These are phyloP conservation scores for Spizellomyces punctatus DNA, from an alignment of 192 early-diverging fungal genomes.

Conservation along the genomic window DNA sequence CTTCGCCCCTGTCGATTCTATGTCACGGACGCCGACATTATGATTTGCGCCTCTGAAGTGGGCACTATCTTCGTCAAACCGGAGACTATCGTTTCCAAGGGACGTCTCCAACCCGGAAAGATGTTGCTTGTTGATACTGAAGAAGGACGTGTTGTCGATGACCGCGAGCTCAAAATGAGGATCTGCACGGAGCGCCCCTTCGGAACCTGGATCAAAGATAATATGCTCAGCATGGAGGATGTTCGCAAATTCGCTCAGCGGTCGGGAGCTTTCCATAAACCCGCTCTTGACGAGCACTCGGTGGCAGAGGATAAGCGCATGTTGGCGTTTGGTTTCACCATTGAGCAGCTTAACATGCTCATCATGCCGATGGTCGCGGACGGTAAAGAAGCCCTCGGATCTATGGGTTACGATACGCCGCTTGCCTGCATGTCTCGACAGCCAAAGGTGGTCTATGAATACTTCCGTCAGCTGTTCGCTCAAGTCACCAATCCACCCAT, in stretches of 20 bases:
- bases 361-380: conserved; percentile 85
- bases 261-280: conserved; percentile 31
- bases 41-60: conserved; percentile 98
- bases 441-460: conserved; percentile 92
- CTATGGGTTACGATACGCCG: conserved; percentile 97
- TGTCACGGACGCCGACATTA: conserved; percentile 85
- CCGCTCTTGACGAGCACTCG: conserved; percentile 59
- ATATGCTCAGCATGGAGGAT: conserved; percentile 75
- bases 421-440: conserved; percentile 88
- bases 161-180: conserved; percentile 82
- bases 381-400: conserved; percentile 96
- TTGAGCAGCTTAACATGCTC: conserved; percentile 90
- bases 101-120: conserved; percentile 92
- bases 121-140: conserved; percentile 97
- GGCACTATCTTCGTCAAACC: conserved; percentile 86
- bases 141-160: conserved; percentile 88
- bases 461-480: conserved; percentile 97
- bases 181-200: conserved; percentile 75
- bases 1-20: conserved; percentile 98
- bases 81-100: conserved; percentile 80
- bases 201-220: conserved; percentile 80
- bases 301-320: conserved; percentile 73
- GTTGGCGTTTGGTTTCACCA: conserved; percentile 85
- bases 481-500: conserved; percentile 99
- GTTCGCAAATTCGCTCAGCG: conserved; percentile 53